Base-by-base conservation (phyloP, 257 asterid genomes). In the Nicotiana noctiflora region DNA sequence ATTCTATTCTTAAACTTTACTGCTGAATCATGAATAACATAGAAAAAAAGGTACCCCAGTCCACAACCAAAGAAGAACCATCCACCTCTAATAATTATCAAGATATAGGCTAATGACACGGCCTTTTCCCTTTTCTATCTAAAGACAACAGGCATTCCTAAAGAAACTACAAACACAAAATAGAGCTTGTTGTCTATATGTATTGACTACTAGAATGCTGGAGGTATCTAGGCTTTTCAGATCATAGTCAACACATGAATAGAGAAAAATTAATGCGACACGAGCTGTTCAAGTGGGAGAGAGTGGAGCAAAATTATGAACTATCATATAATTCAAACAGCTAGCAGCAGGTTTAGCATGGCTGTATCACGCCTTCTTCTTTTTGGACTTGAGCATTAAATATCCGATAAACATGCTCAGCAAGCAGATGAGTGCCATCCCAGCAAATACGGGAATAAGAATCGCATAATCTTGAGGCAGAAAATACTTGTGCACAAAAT, bases 401-500 rank as follows among this genome's bases (percentile, higher is more conserved):
- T 84, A 91, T 77, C 99, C 99, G 62, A 91, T 82, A 80, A 93
- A 95, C 83, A 89, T 85, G 27, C 90, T 88, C 76, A 95, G 85
- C 86, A 92, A 92, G 88, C 91, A 87, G 64, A 89, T 77, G 60
- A 95, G 96, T 6, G 88, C 83, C 60, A 91, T 88, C 6, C 94
- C 97, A 44, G 90, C 92, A 52, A 72, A 90, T 76, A 93, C 97
- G 2, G 98, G 94, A 81, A 91, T 85, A 74, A 87, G 81, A 61
- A 87, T 85, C 55, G 98, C 99, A 57, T 87, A 95, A 77, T 93
- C 97, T 85, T 91, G 98, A 64, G 98, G 97, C 77, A 92, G 90
- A 84, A 95, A 95, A 95, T 95, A 95, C 61, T 87, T 86, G 92
- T 95, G 98, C 86, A 92, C 97, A 72, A 95, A 95, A 88, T 95